These are phyloP conservation scores for Kazachstania psychrophila DNA, from an alignment of 805 yeast genomes.

Conservation along the genomic window DNA sequence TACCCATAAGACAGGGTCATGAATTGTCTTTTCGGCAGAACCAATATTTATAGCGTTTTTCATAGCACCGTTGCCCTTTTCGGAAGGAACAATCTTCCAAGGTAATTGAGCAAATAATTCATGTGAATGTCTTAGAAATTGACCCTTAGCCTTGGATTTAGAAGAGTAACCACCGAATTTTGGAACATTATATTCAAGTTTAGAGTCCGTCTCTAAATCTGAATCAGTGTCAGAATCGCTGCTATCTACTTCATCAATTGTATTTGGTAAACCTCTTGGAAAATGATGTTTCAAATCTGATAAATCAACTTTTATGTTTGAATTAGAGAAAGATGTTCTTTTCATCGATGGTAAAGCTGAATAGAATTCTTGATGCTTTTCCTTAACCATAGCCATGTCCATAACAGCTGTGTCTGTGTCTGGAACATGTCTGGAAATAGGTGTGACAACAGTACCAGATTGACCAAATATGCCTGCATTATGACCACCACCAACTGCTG, in stretches of 20 bases:
- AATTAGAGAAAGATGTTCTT: conserved; percentile 16
- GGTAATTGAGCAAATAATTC: conserved; percentile 43
- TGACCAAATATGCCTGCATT: conserved; percentile 2
- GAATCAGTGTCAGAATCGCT: conserved; percentile 8
- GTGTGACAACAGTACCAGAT: conserved; percentile 27
- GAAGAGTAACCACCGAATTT: conserved; percentile 68
- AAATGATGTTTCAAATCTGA: neutral
- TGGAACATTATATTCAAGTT: conserved; percentile 27
- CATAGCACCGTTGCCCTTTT: conserved; percentile 80
- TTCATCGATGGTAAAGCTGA: conserved; percentile 27
- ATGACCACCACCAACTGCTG: neutral
- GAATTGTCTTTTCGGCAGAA: conserved; percentile 31
- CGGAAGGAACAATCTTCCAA: conserved; percentile 63
- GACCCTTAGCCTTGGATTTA: conserved; percentile 39
- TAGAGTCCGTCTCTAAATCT: conserved; percentile 18
- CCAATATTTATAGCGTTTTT: conserved; percentile 73
- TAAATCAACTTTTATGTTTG: neutral
- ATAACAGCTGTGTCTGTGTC: conserved; percentile 25
- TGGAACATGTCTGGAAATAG: conserved; percentile 28
- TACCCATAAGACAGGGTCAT: conserved; percentile 52
- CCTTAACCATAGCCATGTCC: conserved; percentile 24
- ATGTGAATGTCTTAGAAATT: conserved; percentile 31
- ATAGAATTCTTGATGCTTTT: conserved; percentile 19
- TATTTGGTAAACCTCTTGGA: neutral
- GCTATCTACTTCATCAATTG: conserved; percentile 7